Percentiles rank a stretch among this genome's conserved stretches.
Conservation (phyloP, 257 asterid species). For the Haberlea rhodopensis region DNA sequence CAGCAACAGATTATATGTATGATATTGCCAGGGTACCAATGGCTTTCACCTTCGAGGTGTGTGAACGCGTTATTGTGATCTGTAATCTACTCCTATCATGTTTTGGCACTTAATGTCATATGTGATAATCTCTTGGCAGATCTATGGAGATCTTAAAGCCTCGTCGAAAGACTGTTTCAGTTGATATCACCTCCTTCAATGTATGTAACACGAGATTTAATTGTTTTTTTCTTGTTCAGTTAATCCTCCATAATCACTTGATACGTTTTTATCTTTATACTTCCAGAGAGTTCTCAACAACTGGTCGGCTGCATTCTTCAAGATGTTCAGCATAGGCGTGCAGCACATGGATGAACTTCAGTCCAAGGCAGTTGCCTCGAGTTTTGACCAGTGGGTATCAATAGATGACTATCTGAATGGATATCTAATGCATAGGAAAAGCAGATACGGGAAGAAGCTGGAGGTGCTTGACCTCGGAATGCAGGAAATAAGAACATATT, state of each 20-base stretch:
- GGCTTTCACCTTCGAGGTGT: constrained; percentile 97
- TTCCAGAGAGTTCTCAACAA: constrained; percentile 82
- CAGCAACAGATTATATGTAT: constrained; percentile 95
- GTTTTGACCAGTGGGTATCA: constrained; percentile 66
- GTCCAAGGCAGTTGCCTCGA: constrained; percentile 44
- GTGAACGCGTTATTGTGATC: constrained; percentile 21
- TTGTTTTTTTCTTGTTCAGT: not conserved
- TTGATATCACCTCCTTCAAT: constrained; percentile 75
- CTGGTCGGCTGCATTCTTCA: constrained; percentile 89
- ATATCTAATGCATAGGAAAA: constrained; percentile 75
- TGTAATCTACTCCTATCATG: constrained; percentile 3
- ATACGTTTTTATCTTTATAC: constrained; percentile 23
- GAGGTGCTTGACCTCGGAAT: constrained; percentile 92
- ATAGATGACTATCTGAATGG: constrained; percentile 91
- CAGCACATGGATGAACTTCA: constrained; percentile 63
- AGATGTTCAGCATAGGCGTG: constrained; percentile 71
- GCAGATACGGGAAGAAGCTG: constrained; percentile 77
- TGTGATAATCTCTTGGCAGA: constrained; percentile 45
- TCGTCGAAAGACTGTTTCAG: constrained; percentile 88
- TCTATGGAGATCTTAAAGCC: constrained; percentile 84
- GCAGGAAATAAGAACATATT: constrained; percentile 91
- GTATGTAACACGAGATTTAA: constrained; percentile 39
- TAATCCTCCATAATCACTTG: constrained; percentile 6
- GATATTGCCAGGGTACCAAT: constrained; percentile 92
- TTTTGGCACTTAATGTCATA: constrained; percentile 10